phyloP scores from a whole-genome alignment of 352 stramenopile species.

The Sclerospora graminicola region DNA sequence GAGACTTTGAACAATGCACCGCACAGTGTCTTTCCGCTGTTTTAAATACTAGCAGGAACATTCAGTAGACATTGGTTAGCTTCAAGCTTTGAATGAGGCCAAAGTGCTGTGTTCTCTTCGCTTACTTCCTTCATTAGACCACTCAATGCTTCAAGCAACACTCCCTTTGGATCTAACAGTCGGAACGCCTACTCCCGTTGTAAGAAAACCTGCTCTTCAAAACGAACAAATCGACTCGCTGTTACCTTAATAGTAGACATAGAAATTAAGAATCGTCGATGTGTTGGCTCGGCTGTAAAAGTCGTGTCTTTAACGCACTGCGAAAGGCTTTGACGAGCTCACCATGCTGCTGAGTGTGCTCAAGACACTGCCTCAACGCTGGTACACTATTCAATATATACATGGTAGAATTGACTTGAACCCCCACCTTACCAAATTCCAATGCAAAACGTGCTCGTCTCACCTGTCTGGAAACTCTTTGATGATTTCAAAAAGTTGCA shows the following conservation, averaged over 20 bases:
- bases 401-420: not conserved
- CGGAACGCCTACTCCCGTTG: constrained; percentile 55
- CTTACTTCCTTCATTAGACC: constrained; percentile 54
- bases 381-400: constrained; percentile 25
- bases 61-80: not conserved
- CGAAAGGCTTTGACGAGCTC: constrained; percentile 78
- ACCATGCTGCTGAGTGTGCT: constrained; percentile 75
- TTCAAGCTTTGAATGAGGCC: not conserved
- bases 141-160: constrained; percentile 83
- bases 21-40: constrained; percentile 91
- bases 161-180: constrained; percentile 88
- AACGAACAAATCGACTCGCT: not conserved
- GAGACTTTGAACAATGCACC: constrained; percentile 92
- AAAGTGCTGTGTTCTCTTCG: no score
- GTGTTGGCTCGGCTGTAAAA: constrained; percentile 95
- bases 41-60: constrained; percentile 75
- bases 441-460: not conserved
- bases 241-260: constrained; percentile 94
- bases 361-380: constrained; percentile 58
- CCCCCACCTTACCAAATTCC: not conserved
- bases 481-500: constrained; percentile 95
- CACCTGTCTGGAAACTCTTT: constrained; percentile 93
- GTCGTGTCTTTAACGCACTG: constrained; percentile 59
- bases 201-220: not conserved
- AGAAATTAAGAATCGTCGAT: constrained; percentile 94